Base-by-base conservation (phyloP, 1,284 basidiomycete genomes). In the Rhodotorula sp. region DNA sequence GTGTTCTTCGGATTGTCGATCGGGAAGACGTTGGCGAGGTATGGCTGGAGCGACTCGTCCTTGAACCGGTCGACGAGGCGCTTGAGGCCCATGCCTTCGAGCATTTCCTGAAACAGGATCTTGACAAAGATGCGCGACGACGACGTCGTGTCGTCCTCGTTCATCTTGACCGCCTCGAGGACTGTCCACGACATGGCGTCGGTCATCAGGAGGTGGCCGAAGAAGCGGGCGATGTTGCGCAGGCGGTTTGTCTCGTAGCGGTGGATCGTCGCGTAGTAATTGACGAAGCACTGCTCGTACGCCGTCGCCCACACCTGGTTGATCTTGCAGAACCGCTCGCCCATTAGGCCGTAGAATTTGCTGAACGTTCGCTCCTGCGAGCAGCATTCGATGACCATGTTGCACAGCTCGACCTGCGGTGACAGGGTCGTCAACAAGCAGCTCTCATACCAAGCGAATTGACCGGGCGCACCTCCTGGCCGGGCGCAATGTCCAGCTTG, bases 301-400 rank as follows among this genome's bases (percentile, higher is more conserved):
- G 85, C 86, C 57, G 94, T 92, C 54, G 89, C 90, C 94, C 95
- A 99, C 17, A 91, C 85, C 36, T 92, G 89, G 80, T 96, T 94
- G 75, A 99, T 85, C 82, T 96, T 96, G 84, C 91, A 91, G 82
- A 99, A 94, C 19, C 95, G 89, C 81, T 99, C 95, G 63, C 93
- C 94, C 76, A 97, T 87, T 47, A 97, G 87, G 29, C 95, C 95
- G 79, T 95, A 99, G 84, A 97, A 99, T 52, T 87, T 92, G 17
- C 91, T 91, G 81, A 97, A 99, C 0, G 95, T 94, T 8, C 95
- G 90, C 80, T 99, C 95, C 84, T 99, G 95, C 4, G 95, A 99
- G 80, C 95, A 99, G 89, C 95, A 99, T 79, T 99, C 95, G 81
- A 99, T 90, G 70, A 99, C 87, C 95, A 99, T 99, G 84, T 99